Base-by-base conservation (phyloP, 2,329 filamentous ascomycete genomes). In the Botrytis aclada region DNA sequence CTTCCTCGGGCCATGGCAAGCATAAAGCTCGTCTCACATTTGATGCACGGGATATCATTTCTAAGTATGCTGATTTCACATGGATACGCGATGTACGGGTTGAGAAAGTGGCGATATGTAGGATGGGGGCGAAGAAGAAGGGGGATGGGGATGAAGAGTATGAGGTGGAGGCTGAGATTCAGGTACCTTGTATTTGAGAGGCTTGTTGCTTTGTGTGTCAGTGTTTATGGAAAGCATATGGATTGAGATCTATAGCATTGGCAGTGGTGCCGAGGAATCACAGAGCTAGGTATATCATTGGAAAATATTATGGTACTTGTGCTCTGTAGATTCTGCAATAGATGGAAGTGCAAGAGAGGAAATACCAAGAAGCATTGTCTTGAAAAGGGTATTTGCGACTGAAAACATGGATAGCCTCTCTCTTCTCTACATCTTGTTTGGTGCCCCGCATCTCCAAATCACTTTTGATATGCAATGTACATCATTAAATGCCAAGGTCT, bases 41-140 rank as follows among this genome's bases (percentile, higher is more conserved):
- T 77, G 86, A 92, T 79, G 88, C 87, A 16, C 83, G 83, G 67
- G 84, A 82, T 18, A 80, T 90, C n/a, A 70, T 91, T n/a, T 85
- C 87, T 60, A 82, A 84, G 73, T 94, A 90, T 78, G 85, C 86
- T 47, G 88, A 89, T 51, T 89, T 90, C 76, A 81, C 89, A 0
- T 98, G 94, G 93, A 89, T 92, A 77, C 84, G 89, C 71, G 83
- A 88, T 69, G 84, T 95, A 37, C 83, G 84, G 25, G 80, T 97
- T n/a, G 89, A 93, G 72, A 88, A 85, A 73, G 83, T 98, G 58
- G 90, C 91, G 66, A 90, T 98, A 54, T 98, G 94, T 80, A 90
- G 89, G 80, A 97, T 98, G 95, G 94, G 95, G 0, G 94, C 94
- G 16, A 92, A 90, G 84, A 89, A 73, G 65, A 60, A 69, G 37